Percentiles rank a stretch among this genome's conserved stretches.
Evolutionary conservation across 1,284 basidiomycete species (phyloP).

Genomic region (Fomitopsis palustris): DNA sequence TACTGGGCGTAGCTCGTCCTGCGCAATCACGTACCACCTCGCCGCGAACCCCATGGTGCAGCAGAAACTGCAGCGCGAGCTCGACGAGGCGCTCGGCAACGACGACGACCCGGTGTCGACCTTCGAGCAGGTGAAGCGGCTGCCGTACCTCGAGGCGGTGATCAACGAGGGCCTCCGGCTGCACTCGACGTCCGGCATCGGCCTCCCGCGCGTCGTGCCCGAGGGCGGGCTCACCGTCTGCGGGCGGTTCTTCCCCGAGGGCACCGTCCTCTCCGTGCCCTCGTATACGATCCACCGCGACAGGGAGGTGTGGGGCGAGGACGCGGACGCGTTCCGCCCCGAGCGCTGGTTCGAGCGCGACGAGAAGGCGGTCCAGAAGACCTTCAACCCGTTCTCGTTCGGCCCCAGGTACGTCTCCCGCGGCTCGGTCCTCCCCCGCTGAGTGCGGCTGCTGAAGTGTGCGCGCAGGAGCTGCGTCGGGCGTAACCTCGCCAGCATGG

Average conservation of each 20-base stretch:
- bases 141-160: conserved; percentile 77
- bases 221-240: conserved; percentile 61
- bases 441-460: not conserved
- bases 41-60: conserved; percentile 65
- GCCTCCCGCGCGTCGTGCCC: conserved; percentile 77
- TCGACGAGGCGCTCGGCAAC: conserved; percentile 69
- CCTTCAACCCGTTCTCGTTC: conserved; percentile 76
- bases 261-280: conserved; percentile 71
- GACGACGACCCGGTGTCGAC: conserved; percentile 54
- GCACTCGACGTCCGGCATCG: conserved; percentile 79
- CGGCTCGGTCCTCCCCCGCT: not conserved
- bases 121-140: conserved; percentile 61
- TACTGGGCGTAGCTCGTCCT: conserved; percentile 57
- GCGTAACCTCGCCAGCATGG: conserved; percentile 72
- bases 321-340: conserved; percentile 72
- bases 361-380: conserved; percentile 54
- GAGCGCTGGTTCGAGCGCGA: conserved; percentile 81
- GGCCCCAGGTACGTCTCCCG: conserved; percentile 50
- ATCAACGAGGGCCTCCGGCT: conserved; percentile 81
- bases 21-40: conserved; percentile 83
- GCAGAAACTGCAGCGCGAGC: conserved; percentile 72
- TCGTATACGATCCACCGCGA: conserved; percentile 81
- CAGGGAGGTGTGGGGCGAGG: conserved; percentile 68
- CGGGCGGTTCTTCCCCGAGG: conserved; percentile 64
- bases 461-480: conserved; percentile 63